Conservation (phyloP, 148 eudicot genomes). For the Cornus kousa region DNA sequence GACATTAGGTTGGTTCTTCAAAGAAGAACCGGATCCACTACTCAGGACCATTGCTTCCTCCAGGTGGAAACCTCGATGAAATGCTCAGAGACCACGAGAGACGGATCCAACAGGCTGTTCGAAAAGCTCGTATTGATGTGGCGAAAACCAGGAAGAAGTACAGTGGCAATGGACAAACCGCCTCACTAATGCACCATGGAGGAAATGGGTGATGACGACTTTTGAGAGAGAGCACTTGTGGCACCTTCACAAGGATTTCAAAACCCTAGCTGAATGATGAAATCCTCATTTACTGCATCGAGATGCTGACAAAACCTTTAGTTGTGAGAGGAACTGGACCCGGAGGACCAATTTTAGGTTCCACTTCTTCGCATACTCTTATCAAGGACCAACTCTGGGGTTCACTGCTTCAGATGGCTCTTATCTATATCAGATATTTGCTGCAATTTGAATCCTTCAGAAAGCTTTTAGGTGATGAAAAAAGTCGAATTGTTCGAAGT, state of each 20-base stretch:
- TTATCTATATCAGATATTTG: not conserved
- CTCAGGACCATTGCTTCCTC: conserved; percentile 67
- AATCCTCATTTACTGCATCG: not conserved
- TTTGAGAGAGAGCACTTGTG: not conserved
- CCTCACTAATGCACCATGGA: conserved; percentile 39
- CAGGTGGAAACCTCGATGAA: conserved; percentile 58
- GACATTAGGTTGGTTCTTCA: conserved; percentile 29
- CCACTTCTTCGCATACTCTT: not conserved
- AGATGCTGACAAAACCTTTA: not conserved
- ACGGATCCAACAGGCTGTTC: conserved; percentile 60
- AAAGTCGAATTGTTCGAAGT: not conserved
- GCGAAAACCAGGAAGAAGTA: conserved; percentile 34
- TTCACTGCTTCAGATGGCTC: too few relatives aligned
- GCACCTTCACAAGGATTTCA: not conserved
- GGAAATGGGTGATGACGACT: conserved; percentile 17
- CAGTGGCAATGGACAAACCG: conserved; percentile 45
- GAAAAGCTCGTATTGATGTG: conserved; percentile 62
- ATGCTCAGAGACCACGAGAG: conserved; percentile 74
- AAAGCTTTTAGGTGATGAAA: not conserved
- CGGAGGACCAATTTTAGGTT: not conserved
- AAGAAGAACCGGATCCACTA: conserved; percentile 54
- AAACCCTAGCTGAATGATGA: not conserved
- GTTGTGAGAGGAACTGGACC: not conserved
- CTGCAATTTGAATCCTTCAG: not conserved
- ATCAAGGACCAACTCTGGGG: too few relatives aligned